These are phyloP conservation scores for Carex cristatella DNA, from an alignment of 176 grass and related monocot genomes.

Conservation along the genomic window DNA sequence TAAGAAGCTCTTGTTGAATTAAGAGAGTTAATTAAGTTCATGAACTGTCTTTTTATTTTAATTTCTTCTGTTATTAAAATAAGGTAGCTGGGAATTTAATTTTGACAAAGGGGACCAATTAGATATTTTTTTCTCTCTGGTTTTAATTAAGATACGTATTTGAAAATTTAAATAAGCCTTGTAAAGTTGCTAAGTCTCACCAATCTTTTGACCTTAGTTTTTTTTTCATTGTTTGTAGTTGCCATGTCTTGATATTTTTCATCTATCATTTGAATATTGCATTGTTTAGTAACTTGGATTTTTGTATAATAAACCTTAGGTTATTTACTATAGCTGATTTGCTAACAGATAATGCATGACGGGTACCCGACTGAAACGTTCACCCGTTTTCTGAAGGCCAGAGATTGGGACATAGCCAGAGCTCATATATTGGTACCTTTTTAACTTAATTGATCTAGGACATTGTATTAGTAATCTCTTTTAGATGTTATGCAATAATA, in stretches of 20 bases:
- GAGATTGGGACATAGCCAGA: slow-evolving; percentile 57
- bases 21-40: not conserved
- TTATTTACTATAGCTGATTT: not conserved
- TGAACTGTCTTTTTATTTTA: not conserved
- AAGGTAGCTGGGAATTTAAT: not conserved
- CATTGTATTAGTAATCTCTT: not conserved
- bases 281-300: not conserved
- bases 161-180: not conserved
- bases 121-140: slow-evolving; percentile 15
- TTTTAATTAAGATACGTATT: not conserved
- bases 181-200: not conserved
- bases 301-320: not conserved
- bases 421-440: slow-evolving; percentile 60
- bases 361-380: slow-evolving; percentile 53
- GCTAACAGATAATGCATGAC: slow-evolving; percentile 64
- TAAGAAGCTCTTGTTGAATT: not conserved
- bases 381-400: slow-evolving; percentile 72
- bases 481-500: not conserved
- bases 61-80: not conserved
- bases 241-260: not conserved
- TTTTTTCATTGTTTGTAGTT: not conserved
- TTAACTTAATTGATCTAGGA: not conserved
- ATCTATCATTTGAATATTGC: not conserved
- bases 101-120: not conserved
- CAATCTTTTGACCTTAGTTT: not conserved